These are phyloP conservation scores for Geotrichum fermentans DNA, from an alignment of 1,139 yeast species.

Conservation along the genomic window DNA sequence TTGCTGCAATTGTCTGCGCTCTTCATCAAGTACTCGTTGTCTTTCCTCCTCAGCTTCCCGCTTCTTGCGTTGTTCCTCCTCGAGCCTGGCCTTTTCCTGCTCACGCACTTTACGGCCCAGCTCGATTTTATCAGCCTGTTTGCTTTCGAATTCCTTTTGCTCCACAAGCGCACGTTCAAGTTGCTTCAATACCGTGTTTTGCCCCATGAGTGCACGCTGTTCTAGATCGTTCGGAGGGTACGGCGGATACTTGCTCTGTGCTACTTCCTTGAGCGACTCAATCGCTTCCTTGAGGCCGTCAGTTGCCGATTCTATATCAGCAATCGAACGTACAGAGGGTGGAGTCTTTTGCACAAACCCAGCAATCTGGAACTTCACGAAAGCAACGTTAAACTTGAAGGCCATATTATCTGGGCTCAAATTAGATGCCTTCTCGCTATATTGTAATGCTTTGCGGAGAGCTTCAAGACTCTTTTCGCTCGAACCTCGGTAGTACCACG, in stretches of 20 bases:
- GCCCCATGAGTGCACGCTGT: constrained; percentile 81
- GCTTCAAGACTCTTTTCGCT: constrained; percentile 60
- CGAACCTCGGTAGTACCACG: constrained; percentile 82
- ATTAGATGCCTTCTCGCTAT: constrained; percentile 54
- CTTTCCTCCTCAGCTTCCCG: constrained; percentile 41
- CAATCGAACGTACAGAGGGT: constrained; percentile 54
- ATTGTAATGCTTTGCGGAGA: constrained; percentile 58
- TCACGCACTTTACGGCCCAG: constrained; percentile 68
- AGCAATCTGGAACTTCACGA: constrained; percentile 80
- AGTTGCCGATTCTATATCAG: constrained; percentile 57
- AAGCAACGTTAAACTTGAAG: constrained; percentile 73
- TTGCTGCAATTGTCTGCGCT: constrained; percentile 67
- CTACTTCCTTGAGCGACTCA: constrained; percentile 52
- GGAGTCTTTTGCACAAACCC: constrained; percentile 68
- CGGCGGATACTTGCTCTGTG: constrained; percentile 60
- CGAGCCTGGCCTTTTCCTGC: constrained; percentile 47
- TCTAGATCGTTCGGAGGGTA: constrained; percentile 73
- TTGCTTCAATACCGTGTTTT: constrained; percentile 66
- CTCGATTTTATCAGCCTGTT: constrained; percentile 56
- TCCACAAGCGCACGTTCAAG: constrained; percentile 66
- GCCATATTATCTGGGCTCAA: constrained; percentile 43
- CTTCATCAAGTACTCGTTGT: constrained; percentile 53
- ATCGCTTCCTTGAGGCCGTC: constrained; percentile 62
- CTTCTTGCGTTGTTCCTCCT: constrained; percentile 34
- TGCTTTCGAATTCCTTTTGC: constrained; percentile 62